Conservation (phyloP, 805 yeast genomes). For the Schizosaccharomyces cryophilus region DNA sequence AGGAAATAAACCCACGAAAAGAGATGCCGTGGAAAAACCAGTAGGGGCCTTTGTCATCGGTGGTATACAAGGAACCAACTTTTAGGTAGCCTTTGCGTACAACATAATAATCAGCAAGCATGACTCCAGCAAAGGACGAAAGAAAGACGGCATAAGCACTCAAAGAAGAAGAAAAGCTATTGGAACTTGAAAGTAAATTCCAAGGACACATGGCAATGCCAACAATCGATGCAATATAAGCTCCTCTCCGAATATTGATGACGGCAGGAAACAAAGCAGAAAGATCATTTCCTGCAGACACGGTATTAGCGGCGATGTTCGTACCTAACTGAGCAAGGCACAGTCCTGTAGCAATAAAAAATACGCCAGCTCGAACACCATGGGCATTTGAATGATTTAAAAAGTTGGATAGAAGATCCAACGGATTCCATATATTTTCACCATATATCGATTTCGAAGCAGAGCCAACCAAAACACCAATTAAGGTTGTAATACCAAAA, state of each 20-base stretch:
- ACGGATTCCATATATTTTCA: constrained; percentile 58
- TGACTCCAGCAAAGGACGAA: constrained; percentile 61
- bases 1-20: constrained; percentile 68
- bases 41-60: constrained; percentile 24
- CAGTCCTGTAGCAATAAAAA: constrained; percentile 17
- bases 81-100: constrained; percentile 47
- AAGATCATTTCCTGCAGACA: constrained; percentile 2
- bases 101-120: constrained; percentile 19
- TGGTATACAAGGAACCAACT: constrained; percentile 38
- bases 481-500: constrained; percentile 56
- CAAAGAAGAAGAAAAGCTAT: constrained; percentile 52
- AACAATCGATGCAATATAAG: constrained; percentile 45
- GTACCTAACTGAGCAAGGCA: constrained; percentile 17
- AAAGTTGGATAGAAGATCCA: constrained; percentile 45
- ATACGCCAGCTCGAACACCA: constrained; percentile 19
- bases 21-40: constrained; percentile 45
- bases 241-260: constrained; percentile 49
- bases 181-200: constrained; percentile 42
- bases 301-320: constrained; percentile 15
- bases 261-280: constrained; percentile 20
- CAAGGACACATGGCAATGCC: constrained; percentile 58
- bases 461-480: constrained; percentile 58
- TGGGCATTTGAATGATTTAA: constrained; percentile 22
- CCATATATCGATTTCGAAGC: constrained; percentile 39
- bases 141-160: constrained; percentile 65